Percentiles rank a stretch among this genome's conserved stretches.
These are phyloP conservation scores for Trypanosoma brucei DNA, from an alignment of 208 protist species.

Conservation along the genomic window DNA sequence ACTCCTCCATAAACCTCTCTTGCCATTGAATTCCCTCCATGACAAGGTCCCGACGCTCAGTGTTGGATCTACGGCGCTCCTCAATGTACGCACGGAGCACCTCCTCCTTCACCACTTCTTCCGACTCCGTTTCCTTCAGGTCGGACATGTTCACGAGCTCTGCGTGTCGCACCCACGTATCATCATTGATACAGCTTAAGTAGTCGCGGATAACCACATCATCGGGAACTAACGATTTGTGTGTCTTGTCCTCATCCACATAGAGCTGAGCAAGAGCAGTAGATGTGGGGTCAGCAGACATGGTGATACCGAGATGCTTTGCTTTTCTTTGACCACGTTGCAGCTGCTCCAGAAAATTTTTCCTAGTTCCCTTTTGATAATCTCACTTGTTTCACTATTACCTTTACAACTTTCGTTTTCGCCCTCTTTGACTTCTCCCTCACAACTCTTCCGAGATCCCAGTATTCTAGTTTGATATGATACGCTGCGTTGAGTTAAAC, in stretches of 20 bases:
- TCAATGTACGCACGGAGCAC: slow-evolving; percentile 67
- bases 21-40: slow-evolving; percentile 81
- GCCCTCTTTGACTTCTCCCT: neutral
- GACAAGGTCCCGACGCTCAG: slow-evolving; percentile 45
- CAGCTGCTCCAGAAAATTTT: too few species aligned
- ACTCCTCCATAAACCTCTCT: slow-evolving; percentile 74
- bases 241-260: slow-evolving; percentile 24
- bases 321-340: too few species aligned
- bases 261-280: slow-evolving; percentile 19
- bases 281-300: slow-evolving; percentile 8
- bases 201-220: slow-evolving; percentile 64
- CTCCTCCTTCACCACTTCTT: slow-evolving; percentile 66
- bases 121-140: slow-evolving; percentile 45
- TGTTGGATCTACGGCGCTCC: slow-evolving; percentile 24
- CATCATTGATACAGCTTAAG: slow-evolving; percentile 74
- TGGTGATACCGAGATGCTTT: neutral
- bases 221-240: slow-evolving; percentile 47
- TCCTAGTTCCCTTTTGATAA: neutral
- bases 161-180: slow-evolving; percentile 75
- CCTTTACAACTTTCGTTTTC: neutral
- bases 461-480: too few species aligned
- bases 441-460: neutral
- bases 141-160: slow-evolving; percentile 71
- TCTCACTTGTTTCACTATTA: neutral
- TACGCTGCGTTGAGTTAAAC: too few species aligned